These are phyloP conservation scores for Monosporascus sp. DNA, from an alignment of 2,329 filamentous ascomycete species.

Conservation along the genomic window DNA sequence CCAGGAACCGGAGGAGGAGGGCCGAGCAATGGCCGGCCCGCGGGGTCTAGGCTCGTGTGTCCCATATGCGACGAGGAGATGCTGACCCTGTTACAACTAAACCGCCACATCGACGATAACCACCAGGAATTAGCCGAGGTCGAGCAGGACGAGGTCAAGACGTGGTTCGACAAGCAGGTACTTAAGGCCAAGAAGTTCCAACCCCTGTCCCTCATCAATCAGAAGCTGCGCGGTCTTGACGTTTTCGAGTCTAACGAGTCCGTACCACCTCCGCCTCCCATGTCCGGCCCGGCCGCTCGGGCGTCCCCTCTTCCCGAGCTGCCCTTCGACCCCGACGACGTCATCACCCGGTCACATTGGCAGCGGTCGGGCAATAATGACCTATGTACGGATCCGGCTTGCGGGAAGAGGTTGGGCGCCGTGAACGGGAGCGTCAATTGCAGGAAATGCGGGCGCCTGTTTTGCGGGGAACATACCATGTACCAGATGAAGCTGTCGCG, in stretches of 20 bases:
- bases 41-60: conserved; percentile 71
- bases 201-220: conserved; percentile 83
- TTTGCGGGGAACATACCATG: conserved; percentile 98
- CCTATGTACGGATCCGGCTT: conserved; percentile 80
- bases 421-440: conserved; percentile 87
- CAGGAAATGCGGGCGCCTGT: conserved; percentile 84
- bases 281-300: conserved; percentile 29
- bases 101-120: conserved; percentile 78
- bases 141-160: conserved; percentile 90
- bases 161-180: conserved; percentile 95
- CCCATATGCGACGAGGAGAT: conserved; percentile 99
- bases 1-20: conserved; percentile 37
- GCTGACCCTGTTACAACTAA: conserved; percentile 90
- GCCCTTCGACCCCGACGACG: conserved; percentile 74
- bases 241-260: conserved; percentile 91
- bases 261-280: conserved; percentile 31
- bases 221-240: conserved; percentile 87
- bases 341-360: conserved; percentile 87
- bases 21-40: conserved; percentile 49
- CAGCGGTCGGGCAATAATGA: conserved; percentile 72
- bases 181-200: conserved; percentile 91
- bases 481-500: conserved; percentile 98
- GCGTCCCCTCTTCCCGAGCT: conserved; percentile 32
- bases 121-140: conserved; percentile 86
- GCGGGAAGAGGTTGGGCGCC: conserved; percentile 72